These are phyloP conservation scores for Prunus kanzakura DNA, from an alignment of 306 rosid species.

Conservation along the genomic window DNA sequence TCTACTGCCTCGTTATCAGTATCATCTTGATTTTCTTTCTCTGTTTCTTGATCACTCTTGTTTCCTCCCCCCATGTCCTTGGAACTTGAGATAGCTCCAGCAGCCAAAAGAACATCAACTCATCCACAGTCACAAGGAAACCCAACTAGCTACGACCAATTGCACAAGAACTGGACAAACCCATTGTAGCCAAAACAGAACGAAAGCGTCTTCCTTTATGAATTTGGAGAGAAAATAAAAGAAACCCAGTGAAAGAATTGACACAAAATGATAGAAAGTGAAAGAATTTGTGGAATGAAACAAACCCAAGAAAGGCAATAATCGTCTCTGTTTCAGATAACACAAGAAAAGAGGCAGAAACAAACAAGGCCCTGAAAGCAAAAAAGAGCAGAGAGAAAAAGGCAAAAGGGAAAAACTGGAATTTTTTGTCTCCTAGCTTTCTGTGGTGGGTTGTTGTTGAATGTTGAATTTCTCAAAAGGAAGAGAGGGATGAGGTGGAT, in stretches of 20 bases:
- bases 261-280: not conserved
- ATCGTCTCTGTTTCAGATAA: slow-evolving; percentile 9
- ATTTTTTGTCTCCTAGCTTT: slow-evolving; percentile 22
- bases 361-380: not conserved
- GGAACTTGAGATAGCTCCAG: slow-evolving; percentile 28
- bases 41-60: slow-evolving; percentile 11
- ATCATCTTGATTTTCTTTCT: slow-evolving; percentile 12
- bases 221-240: not conserved
- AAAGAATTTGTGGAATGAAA: slow-evolving; percentile 5
- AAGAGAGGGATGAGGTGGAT: not conserved
- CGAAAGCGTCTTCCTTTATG: not conserved
- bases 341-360: slow-evolving; percentile 21
- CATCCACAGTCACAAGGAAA: slow-evolving; percentile 6
- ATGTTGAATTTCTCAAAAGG: slow-evolving; percentile 25
- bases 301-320: not conserved
- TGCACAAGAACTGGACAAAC: not conserved
- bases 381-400: not conserved
- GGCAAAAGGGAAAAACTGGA: slow-evolving; percentile 10
- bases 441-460: slow-evolving; percentile 38
- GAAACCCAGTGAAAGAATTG: slow-evolving; percentile 3
- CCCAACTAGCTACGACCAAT: not conserved
- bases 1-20: slow-evolving; percentile 24
- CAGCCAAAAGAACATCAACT: slow-evolving; percentile 20
- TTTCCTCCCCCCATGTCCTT: slow-evolving; percentile 42
- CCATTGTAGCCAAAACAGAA: slow-evolving; percentile 9